Evolutionary conservation across 2,329 filamentous ascomycete genomes (phyloP).

Genomic region (Clonostachys chloroleuca): DNA sequence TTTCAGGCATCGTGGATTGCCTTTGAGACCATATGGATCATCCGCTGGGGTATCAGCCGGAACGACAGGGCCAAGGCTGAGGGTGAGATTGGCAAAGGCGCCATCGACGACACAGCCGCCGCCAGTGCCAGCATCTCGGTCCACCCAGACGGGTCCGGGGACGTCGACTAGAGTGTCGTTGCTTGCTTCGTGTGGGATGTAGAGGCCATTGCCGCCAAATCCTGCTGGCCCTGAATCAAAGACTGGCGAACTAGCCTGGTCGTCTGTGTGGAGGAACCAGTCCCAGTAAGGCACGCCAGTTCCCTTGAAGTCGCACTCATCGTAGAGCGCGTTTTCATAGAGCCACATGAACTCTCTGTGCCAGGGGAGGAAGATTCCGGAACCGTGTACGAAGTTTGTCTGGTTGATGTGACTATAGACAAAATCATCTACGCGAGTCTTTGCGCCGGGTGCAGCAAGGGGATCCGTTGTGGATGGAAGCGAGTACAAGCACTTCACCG

Average conservation of each 20-base stretch:
- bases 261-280: constrained; percentile 34
- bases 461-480: constrained; percentile 25
- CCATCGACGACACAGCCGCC: constrained; percentile 50
- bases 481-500: constrained; percentile 37
- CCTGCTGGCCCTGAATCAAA: constrained; percentile 41
- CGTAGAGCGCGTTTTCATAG: constrained; percentile 29
- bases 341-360: constrained; percentile 33
- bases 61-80: constrained; percentile 32
- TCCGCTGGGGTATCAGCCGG: constrained; percentile 16
- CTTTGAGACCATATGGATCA: constrained; percentile 13
- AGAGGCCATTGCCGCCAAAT: constrained; percentile 37
- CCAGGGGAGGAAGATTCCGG: constrained; percentile 23
- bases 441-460: constrained; percentile 31
- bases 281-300: constrained; percentile 36
- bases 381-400: constrained; percentile 36
- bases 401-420: constrained; percentile 42
- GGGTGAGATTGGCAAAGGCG: constrained; percentile 36
- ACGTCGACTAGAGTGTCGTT: constrained; percentile 14
- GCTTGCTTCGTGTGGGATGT: constrained; percentile 11
- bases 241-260: constrained; percentile 28
- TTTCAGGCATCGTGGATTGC: constrained; percentile 37
- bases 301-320: constrained; percentile 33
- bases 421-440: constrained; percentile 43
- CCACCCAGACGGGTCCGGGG: constrained; percentile 10
- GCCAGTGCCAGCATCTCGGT: constrained; percentile 38